A percentile compares a stretch with the other conserved stretches of the same genome.
These are phyloP conservation scores for Salinomyces thailandicus DNA, from an alignment of 2,329 filamentous ascomycete genomes.

Conservation along the genomic window DNA sequence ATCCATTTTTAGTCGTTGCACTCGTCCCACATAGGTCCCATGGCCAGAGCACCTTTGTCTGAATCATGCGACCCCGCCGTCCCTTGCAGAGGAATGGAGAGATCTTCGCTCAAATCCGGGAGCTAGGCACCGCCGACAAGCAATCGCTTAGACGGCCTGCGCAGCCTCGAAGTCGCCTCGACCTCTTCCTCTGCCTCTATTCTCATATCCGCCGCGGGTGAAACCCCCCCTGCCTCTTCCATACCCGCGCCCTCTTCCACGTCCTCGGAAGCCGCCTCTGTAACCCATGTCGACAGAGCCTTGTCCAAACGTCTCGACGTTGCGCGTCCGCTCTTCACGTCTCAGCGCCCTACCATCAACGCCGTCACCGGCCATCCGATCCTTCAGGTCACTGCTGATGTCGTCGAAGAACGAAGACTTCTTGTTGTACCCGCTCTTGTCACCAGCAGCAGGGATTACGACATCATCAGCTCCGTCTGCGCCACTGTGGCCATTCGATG, in stretches of 20 bases:
- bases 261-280: slow-evolving; percentile 65
- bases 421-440: slow-evolving; percentile 66
- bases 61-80: too few species aligned
- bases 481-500: slow-evolving; percentile 20
- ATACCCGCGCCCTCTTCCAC: slow-evolving; percentile 50
- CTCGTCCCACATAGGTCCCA: too few species aligned
- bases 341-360: slow-evolving; percentile 79
- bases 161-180: neutral
- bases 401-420: slow-evolving; percentile 92
- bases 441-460: slow-evolving; percentile 32
- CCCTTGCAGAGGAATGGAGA: too few species aligned
- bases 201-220: slow-evolving; percentile 2
- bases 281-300: slow-evolving; percentile 75
- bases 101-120: too few species aligned
- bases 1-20: too few species aligned
- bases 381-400: slow-evolving; percentile 87
- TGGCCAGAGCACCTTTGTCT: too few species aligned
- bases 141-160: neutral
- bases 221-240: slow-evolving; percentile 58
- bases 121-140: too few species aligned
- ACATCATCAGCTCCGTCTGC: slow-evolving; percentile 27
- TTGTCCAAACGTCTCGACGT: slow-evolving; percentile 96
- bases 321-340: slow-evolving; percentile 84
- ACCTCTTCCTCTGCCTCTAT: slow-evolving; percentile 1
- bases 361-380: slow-evolving; percentile 55